Percentiles rank a stretch among this genome's conserved stretches.
These are phyloP conservation scores for Sporothrix schenckii DNA, from an alignment of 2,329 filamentous ascomycete species.

Conservation along the genomic window DNA sequence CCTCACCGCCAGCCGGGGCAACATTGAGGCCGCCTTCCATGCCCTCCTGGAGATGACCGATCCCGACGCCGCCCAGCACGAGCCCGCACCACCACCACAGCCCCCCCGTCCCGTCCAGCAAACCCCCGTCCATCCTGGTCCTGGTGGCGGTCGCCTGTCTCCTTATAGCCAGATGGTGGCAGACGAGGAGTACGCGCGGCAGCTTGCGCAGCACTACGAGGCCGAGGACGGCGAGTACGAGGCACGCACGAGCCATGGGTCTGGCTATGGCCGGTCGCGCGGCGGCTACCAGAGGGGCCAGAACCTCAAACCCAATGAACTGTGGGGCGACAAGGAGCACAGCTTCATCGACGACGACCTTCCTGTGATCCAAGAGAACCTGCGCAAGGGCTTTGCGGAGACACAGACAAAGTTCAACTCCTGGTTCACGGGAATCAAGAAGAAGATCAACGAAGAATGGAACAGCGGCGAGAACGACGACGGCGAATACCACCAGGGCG, in stretches of 20 bases:
- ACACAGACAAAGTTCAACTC: constrained; percentile 91
- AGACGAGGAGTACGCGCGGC: constrained; percentile 86
- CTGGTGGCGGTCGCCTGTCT: constrained; percentile 65
- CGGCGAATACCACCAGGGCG: constrained; percentile 35
- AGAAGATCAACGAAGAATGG: constrained; percentile 89
- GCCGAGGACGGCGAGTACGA: constrained; percentile 60
- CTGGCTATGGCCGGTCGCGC: constrained; percentile 43
- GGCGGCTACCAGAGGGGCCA: neutral
- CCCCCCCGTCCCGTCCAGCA: constrained; percentile 64
- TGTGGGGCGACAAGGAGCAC: constrained; percentile 71
- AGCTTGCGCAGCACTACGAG: constrained; percentile 89
- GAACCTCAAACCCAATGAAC: constrained; percentile 57
- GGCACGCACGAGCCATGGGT: constrained; percentile 50
- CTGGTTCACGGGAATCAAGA: constrained; percentile 90
- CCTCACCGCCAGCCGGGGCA: constrained; percentile 79
- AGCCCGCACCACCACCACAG: constrained; percentile 62
- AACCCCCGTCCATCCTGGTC: constrained; percentile 60
- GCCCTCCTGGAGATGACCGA: constrained; percentile 86
- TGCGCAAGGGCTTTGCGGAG: constrained; percentile 91
- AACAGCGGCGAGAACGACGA: constrained; percentile 67
- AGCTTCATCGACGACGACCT: constrained; percentile 97
- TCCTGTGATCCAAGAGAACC: constrained; percentile 87
- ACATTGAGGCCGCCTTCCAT: constrained; percentile 93
- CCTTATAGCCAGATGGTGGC: constrained; percentile 81
- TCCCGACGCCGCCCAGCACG: constrained; percentile 64